Base-by-base conservation (phyloP, 1,139 yeast genomes). In the Hyphopichia buzzinii region DNA sequence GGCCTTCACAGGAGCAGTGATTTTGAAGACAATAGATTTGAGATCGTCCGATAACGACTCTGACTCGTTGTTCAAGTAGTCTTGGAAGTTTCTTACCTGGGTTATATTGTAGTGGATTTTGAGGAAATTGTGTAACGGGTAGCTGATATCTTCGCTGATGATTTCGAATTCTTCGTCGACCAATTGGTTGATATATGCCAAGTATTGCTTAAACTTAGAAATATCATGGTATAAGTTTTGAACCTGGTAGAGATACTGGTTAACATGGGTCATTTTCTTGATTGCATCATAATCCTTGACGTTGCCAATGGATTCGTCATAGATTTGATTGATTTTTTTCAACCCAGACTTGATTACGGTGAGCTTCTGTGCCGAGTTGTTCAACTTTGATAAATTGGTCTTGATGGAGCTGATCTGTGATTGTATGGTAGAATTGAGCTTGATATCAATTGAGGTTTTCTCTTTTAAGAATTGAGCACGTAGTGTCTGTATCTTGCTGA, bases 51-150 rank as follows among this genome's bases (percentile, higher is more conserved):
- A 75, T 3, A 86, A 72, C 12, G 59, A 59, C 15, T 56, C 54
- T 3, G 83, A 73, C 49, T 82, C 74, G 33, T 66, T 65, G 39
- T 69, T 67, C 36, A 92, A 73, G 52, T 81, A 86, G 46, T 92
- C 97, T 43, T 74, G 79, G 46, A 90, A 80, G 55, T 89, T 92
- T 35, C 95, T 71, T 11, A 87, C 76, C 51, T 75, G 77, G 29
- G 82, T 82, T 42, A 90, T 67, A 41, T 75, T 68, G 54, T 72
- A 84, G 57, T 92, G 97, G 14, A 86, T 78, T 24, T 69, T 57
- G 35, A 88, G 64, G 26, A 92, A 57, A 44, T 78, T 73, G 7
- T 80, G 77, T 53, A 87, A 69, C 0, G 81, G 74, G 31, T 79
- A 73, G 17, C 74, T 73, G 33, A 83, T 68, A 44, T 74, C 73